phyloP scores from a whole-genome alignment of 2,329 filamentous ascomycete species.

The Epicoccum sorghinum region DNA sequence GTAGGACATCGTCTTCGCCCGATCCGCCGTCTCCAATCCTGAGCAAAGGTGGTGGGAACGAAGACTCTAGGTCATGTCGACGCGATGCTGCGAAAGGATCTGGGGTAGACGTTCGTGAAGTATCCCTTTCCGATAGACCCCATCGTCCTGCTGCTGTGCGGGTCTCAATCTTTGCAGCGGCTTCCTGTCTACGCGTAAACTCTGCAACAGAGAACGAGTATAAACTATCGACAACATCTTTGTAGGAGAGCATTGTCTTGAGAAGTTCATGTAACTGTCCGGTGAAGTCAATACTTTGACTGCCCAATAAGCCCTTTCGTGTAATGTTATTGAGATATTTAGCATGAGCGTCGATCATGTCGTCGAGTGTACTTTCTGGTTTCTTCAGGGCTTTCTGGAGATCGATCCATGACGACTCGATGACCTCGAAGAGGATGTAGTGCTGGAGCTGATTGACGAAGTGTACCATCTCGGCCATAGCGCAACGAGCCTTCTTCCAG shows the following conservation, averaged over 20 bases:
- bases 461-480: constrained; percentile 96
- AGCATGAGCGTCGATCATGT: constrained; percentile 89
- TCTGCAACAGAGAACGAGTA: constrained; percentile 96
- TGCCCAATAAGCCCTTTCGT: constrained; percentile 90
- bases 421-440: constrained; percentile 98
- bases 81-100: constrained; percentile 22
- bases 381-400: constrained; percentile 82
- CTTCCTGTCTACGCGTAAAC: constrained; percentile 89
- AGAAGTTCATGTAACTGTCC: constrained; percentile 90
- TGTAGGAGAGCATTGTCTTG: constrained; percentile 91
- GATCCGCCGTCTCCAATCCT: constrained; percentile 41
- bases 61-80: constrained; percentile 47
- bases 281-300: constrained; percentile 74
- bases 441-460: constrained; percentile 97
- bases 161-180: constrained; percentile 72
- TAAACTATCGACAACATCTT: constrained; percentile 89
- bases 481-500: constrained; percentile 89
- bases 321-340: constrained; percentile 93
- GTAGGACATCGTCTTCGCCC: constrained; percentile 69
- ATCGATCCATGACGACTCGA: constrained; percentile 93
- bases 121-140: constrained; percentile 64
- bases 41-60: constrained; percentile 51
- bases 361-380: constrained; percentile 89
- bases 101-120: constrained; percentile 21
- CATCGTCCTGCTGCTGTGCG: constrained; percentile 69